Conservation (phyloP, 768 basidiomycete genomes). For the Lactarius vividus region DNA sequence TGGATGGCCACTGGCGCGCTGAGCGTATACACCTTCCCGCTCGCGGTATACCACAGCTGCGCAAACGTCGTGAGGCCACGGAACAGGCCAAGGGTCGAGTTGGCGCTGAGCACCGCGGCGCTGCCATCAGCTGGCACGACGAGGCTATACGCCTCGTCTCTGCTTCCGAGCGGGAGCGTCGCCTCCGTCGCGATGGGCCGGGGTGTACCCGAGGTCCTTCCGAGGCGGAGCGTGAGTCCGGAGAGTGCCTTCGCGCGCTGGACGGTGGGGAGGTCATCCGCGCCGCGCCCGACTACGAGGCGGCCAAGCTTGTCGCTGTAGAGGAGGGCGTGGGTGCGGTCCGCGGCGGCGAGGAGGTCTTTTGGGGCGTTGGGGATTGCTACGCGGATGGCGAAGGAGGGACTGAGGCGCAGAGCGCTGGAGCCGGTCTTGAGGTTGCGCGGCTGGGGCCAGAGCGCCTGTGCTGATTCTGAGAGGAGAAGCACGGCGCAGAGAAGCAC, state of each 20-base stretch:
- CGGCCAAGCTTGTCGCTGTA: conserved; percentile 54
- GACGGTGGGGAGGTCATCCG: conserved; percentile 42
- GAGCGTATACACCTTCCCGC: conserved; percentile 38
- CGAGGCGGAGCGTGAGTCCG: conserved; percentile 45
- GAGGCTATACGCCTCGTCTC: conserved; percentile 48
- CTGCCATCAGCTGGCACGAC: conserved; percentile 39
- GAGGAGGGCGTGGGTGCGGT: conserved; percentile 41
- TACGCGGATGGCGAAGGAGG: conserved; percentile 50
- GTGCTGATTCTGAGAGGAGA: conserved; percentile 26
- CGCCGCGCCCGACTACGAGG: conserved; percentile 58
- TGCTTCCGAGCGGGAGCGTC: conserved; percentile 34
- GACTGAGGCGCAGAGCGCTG: conserved; percentile 40
- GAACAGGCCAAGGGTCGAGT: conserved; percentile 48
- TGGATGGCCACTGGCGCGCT: conserved; percentile 41
- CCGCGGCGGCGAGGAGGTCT: conserved; percentile 59
- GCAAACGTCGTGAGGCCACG: conserved; percentile 56
- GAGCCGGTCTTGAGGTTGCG: conserved; percentile 33
- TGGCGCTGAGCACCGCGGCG: conserved; percentile 41
- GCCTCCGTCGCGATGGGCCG: conserved; percentile 38
- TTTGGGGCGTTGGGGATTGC: conserved; percentile 44
- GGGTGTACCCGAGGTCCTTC: background rate
- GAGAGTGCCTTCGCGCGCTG: conserved; percentile 42
- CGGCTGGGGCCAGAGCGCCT: conserved; percentile 41
- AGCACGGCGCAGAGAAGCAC: conserved; percentile 25
- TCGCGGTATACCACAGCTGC: conserved; percentile 48